Evolutionary conservation across 2,329 filamentous ascomycete species (phyloP), one percentile per base, ranked within the genome.

Genomic region (Nemania sp.): DNA sequence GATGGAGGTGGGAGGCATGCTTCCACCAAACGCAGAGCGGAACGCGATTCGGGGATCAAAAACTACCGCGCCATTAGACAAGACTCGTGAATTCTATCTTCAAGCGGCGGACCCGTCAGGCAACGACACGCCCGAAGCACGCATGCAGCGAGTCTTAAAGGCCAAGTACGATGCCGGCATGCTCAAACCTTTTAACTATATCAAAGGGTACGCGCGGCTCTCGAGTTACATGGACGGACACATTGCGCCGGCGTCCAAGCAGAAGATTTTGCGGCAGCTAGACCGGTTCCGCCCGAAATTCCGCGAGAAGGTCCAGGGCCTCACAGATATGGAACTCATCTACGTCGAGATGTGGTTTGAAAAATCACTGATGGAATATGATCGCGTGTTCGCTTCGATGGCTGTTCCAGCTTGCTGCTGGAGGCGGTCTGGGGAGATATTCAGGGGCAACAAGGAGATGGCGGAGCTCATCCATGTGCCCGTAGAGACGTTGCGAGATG

Each of bases 341-440:
- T 87, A 93, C 60, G 94, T 98, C 11, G 95, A 99, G 77, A 97
- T 98, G 92, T 98, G 95, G 94, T 98, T 99, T 72, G 95, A 99
- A 76, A 87, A 90, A 71, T 95, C 91, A 65, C 79, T 99, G 68
- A 95, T 98, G 90, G 95, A 98, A 73, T 98, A 98, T 71, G 95
- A 99, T 72, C 91, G 95, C 34, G 93, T 99, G 1, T 99, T 99
- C 79, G 95, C 95, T 1, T 96, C 92, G 74, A 99, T 99, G 95
- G 95, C 95, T 1, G 94, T 99, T 64, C 95, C 95, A 0, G 95
- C 95, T 13, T 99, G 95, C 76, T 96, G 94, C 74, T 99, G 95
- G 95, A 85, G 95, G 70, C 84, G 95, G 71, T 99, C 95, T 0
- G 95, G 95, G 10, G 95, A 99, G 79, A 98, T 99, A 49, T 98